Evolutionary conservation across 148 eudicot genomes (phyloP).

Genomic region (Polygonum aviculare): DNA sequence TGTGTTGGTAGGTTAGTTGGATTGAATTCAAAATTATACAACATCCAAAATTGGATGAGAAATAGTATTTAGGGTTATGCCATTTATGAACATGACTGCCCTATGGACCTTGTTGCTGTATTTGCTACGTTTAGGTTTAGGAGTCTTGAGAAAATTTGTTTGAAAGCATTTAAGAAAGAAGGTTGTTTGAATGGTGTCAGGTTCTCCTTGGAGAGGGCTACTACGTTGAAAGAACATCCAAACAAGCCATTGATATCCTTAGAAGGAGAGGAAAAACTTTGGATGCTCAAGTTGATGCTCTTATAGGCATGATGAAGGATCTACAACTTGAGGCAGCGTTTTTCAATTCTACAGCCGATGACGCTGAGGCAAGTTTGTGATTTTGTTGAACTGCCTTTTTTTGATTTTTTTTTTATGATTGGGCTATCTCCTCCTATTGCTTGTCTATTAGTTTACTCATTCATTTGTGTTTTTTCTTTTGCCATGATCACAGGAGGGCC

Average conservation of each 20-base stretch:
- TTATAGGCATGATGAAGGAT: constrained; percentile 64
- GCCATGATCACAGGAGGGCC: constrained; percentile 62
- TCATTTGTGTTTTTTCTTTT: constrained; percentile 4
- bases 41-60: not conserved
- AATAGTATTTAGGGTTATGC: not conserved
- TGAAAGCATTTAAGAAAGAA: not conserved
- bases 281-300: constrained; percentile 56
- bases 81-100: no score
- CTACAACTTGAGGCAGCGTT: constrained; percentile 74
- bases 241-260: constrained; percentile 78
- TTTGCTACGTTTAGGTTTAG: not conserved
- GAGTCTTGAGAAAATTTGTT: not conserved
- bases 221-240: no score
- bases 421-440: not conserved
- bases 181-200: no score
- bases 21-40: not conserved
- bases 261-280: constrained; percentile 71
- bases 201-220: no score
- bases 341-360: constrained; percentile 71
- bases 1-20: not conserved
- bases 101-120: not conserved
- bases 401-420: not conserved
- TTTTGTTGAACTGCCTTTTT: not conserved
- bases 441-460: constrained; percentile 12
- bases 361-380: constrained; percentile 49